Evolutionary conservation across 228 moss, liverwort and hornwort genomes (phyloP).

Genomic region (Sphagnum fallax): DNA sequence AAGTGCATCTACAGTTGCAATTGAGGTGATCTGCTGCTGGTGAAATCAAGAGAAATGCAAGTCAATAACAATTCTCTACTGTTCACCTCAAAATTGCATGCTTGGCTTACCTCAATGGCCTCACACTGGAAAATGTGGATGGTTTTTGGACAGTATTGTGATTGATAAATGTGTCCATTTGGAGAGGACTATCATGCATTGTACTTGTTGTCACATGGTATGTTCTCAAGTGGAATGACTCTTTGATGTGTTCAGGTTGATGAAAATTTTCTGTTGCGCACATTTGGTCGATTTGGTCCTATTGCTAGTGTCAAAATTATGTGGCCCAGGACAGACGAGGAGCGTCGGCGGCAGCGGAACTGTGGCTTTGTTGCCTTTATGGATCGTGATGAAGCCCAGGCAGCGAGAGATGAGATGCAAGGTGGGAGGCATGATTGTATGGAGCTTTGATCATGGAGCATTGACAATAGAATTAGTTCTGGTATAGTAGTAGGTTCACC

Average conservation of each 20-base stretch:
- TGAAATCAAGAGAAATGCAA: neutral
- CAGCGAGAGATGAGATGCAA: constrained; percentile 99
- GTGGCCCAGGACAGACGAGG: constrained; percentile 99
- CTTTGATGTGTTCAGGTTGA: constrained; percentile 64
- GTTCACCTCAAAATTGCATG: too few relatives aligned
- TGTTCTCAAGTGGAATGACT: constrained; percentile 2
- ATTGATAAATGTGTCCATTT: too few relatives aligned
- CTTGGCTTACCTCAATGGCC: too few relatives aligned
- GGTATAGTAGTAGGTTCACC: neutral
- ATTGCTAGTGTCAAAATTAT: constrained; percentile 99
- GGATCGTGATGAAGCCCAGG: constrained; percentile 98
- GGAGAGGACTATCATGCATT: too few relatives aligned
- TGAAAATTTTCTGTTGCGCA: constrained; percentile 96
- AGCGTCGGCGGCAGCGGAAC: constrained; percentile 95
- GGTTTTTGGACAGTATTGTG: too few relatives aligned
- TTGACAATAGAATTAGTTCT: neutral
- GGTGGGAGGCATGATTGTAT: constrained; percentile 24
- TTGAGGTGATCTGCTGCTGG: too few relatives aligned
- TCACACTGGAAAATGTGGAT: too few relatives aligned
- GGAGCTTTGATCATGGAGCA: too few relatives aligned
- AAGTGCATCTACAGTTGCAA: too few relatives aligned
- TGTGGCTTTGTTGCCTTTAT: constrained; percentile 99
- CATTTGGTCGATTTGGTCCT: constrained; percentile 99
- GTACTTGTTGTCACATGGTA: too few relatives aligned
- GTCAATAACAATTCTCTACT: neutral